A percentile compares a stretch with the other conserved stretches of the same genome.
phyloP scores from a whole-genome alignment of 2,329 filamentous ascomycete species.

The Scedosporium dehoogii region DNA sequence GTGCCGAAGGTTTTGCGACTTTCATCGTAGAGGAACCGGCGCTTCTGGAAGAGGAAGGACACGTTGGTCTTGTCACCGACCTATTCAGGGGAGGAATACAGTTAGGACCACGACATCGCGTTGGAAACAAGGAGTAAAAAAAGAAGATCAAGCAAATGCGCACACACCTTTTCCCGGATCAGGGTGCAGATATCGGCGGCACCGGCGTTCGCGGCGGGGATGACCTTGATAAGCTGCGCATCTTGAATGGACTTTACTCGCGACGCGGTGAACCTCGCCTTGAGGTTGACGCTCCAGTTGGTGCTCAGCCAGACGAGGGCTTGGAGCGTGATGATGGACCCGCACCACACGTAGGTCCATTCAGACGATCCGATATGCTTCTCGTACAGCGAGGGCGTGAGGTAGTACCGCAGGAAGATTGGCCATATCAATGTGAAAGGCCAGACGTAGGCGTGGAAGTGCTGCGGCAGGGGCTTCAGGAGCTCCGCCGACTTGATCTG shows the following conservation, averaged over 20 bases:
- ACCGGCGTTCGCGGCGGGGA: conserved; percentile 83
- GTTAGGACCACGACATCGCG: neutral
- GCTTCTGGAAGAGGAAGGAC: conserved; percentile 97
- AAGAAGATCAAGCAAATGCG: conserved; percentile 2
- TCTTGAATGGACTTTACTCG: conserved; percentile 59
- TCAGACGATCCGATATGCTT: conserved; percentile 87
- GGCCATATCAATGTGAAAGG: conserved; percentile 91
- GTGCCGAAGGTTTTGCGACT: conserved; percentile 68
- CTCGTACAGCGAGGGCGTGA: conserved; percentile 75
- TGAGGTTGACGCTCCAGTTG: conserved; percentile 90
- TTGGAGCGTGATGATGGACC: conserved; percentile 78
- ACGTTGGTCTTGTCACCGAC: conserved; percentile 63
- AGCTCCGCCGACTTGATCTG: conserved; percentile 85
- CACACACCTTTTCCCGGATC: conserved; percentile 56
- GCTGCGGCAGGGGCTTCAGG: conserved; percentile 72
- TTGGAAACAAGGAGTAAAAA: neutral
- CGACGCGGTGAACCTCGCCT: conserved; percentile 70
- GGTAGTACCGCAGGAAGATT: conserved; percentile 78
- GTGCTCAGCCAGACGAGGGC: conserved; percentile 89
- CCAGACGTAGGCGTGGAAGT: conserved; percentile 84
- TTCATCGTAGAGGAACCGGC: conserved; percentile 78
- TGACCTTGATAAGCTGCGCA: conserved; percentile 83
- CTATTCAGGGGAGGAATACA: conserved; percentile 22
- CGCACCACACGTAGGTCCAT: conserved; percentile 96
- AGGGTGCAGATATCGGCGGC: conserved; percentile 79